Evolutionary conservation across 139 green algal species (phyloP).

Genomic region (Zygnema circumcarinatum): DNA sequence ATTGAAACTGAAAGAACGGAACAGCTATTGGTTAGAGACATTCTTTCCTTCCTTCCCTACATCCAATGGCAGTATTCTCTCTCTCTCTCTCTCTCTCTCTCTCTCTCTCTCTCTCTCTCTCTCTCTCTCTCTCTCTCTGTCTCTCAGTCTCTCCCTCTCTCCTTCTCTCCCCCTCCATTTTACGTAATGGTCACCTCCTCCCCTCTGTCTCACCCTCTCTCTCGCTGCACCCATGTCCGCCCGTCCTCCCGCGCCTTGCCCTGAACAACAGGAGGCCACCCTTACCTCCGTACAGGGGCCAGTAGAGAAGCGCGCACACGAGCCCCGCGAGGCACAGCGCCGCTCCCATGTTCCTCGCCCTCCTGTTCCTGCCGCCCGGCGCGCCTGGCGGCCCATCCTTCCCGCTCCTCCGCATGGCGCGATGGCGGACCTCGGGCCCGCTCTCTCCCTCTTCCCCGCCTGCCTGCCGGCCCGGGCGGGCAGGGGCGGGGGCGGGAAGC

Average conservation of each 20-base stretch:
- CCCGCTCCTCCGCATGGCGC: neutral
- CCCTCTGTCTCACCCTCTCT: neutral
- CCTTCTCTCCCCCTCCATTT: neutral
- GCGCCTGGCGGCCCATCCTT: neutral
- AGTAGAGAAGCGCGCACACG: too few species aligned
- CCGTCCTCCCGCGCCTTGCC: neutral
- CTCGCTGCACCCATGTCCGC: neutral
- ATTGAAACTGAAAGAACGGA: too few species aligned
- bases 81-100: neutral
- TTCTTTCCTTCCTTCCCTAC: neutral
- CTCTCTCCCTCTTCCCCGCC: neutral
- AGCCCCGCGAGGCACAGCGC: too few species aligned
- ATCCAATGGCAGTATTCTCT: neutral
- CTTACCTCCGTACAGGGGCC: neutral
- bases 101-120: neutral
- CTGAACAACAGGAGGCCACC: neutral
- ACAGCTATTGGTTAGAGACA: too few species aligned
- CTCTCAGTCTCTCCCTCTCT: neutral
- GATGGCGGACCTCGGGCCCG: neutral
- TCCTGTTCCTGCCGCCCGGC: neutral
- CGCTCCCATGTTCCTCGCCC: neutral
- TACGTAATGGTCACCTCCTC: neutral
- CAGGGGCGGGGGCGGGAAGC: neutral
- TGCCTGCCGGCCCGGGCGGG: neutral
- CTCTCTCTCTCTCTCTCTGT: neutral